Conservation (phyloP, 139 green algal genomes). For the Pleodorina starrii region DNA sequence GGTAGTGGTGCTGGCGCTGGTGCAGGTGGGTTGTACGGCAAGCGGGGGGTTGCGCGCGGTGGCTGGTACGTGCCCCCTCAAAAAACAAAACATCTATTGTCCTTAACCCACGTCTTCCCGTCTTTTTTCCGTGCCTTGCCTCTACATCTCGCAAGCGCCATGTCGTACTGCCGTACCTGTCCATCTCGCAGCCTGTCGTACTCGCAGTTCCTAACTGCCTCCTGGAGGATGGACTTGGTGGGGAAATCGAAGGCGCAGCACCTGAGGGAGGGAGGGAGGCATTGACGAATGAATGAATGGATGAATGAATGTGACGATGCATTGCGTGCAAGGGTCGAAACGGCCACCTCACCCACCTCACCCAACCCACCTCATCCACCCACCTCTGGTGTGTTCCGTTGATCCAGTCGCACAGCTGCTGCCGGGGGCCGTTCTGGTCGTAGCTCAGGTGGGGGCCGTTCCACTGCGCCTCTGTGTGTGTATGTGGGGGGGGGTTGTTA, state of each 20-base stretch:
- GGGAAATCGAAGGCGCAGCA: slow-evolving; percentile 94
- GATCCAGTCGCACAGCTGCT: slow-evolving; percentile 89
- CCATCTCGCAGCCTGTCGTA: slow-evolving; percentile 70
- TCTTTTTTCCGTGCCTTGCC: too few relatives aligned
- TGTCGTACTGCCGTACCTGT: slow-evolving; percentile 9
- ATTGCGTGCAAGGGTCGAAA: background rate
- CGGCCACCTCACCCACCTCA: too few relatives aligned
- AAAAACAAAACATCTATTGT: too few relatives aligned
- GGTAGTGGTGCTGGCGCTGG: too few relatives aligned
- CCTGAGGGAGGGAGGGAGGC: background rate
- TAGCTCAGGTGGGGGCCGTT: slow-evolving; percentile 73
- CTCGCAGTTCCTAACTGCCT: slow-evolving; percentile 65
- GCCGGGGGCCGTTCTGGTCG: slow-evolving; percentile 89
- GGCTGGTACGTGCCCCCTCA: too few relatives aligned
- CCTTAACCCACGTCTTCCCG: too few relatives aligned
- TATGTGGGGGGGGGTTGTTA: too few relatives aligned
- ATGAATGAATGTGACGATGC: too few relatives aligned
- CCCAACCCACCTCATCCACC: background rate
- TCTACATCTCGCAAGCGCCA: background rate
- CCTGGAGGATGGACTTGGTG: slow-evolving; percentile 83
- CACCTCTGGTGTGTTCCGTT: slow-evolving; percentile 57
- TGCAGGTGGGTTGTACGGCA: too few relatives aligned
- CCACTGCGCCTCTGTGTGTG: slow-evolving; percentile 36
- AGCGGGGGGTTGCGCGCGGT: too few relatives aligned
- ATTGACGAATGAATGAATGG: too few relatives aligned